These are phyloP conservation scores for Chlorella sp. DNA, from an alignment of 139 green algal species.

Conservation along the genomic window DNA sequence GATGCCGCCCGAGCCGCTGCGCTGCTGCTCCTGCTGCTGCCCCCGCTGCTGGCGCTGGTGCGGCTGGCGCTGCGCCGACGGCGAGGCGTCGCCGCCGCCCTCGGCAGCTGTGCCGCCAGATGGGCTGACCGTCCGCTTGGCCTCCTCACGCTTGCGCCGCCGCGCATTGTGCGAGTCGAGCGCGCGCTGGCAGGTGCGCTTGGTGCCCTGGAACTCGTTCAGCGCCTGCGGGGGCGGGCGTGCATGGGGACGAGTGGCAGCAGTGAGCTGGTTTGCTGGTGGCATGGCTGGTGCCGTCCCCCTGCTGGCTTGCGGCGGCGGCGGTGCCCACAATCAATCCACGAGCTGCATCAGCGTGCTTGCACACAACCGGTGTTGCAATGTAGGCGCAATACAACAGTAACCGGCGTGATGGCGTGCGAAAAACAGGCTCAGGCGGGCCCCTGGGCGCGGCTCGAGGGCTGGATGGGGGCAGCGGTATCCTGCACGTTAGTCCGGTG, in stretches of 20 bases:
- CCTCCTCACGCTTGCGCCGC: too few species aligned
- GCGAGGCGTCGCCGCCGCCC: not conserved
- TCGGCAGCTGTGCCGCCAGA: not conserved
- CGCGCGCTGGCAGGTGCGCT: not conserved
- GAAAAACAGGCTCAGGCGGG: too few species aligned
- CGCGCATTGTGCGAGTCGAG: not conserved
- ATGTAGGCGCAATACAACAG: too few species aligned
- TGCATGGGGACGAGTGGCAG: too few species aligned
- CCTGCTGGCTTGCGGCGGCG: too few species aligned
- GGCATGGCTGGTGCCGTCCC: too few species aligned
- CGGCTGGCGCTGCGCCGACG: not conserved
- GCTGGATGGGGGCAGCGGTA: not conserved
- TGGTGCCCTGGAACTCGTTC: not conserved
- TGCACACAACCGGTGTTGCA: too few species aligned
- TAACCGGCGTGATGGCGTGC: too few species aligned
- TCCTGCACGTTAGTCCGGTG: not conserved
- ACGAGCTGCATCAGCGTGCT: too few species aligned
- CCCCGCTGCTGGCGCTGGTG: not conserved
- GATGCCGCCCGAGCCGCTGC: not conserved
- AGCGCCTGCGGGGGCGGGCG: too few species aligned
- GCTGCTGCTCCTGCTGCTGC: not conserved
- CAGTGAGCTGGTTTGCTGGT: too few species aligned
- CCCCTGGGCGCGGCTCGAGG: not conserved
- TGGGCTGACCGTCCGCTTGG: not conserved
- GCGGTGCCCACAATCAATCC: too few species aligned